Percentiles rank a stretch among this genome's conserved stretches.
phyloP scores from a whole-genome alignment of 2,329 filamentous ascomycete species.

The Microcyclospora tardicrescens region DNA sequence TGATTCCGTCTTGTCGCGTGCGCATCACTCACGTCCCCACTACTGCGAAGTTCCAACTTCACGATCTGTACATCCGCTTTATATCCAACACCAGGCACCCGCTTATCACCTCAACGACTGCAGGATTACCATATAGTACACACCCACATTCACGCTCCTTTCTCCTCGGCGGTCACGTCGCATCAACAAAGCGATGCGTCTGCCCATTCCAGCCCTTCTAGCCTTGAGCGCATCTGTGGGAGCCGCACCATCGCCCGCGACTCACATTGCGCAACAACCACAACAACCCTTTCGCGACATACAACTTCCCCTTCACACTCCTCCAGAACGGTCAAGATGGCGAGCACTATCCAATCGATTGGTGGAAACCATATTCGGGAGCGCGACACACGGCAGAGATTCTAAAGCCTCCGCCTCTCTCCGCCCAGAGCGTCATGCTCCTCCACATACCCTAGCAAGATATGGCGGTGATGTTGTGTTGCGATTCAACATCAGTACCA shows the following conservation, averaged over 20 bases:
- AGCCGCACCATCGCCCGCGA: conserved; percentile 8
- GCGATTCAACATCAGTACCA: conserved; percentile 65
- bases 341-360: conserved; percentile 6
- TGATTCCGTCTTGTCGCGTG: no score
- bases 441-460: conserved; percentile 18
- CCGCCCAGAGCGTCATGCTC: conserved; percentile 3
- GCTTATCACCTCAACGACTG: no score
- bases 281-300: not conserved
- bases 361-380: conserved; percentile 7
- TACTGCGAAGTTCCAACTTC: no score
- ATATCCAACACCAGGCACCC: no score
- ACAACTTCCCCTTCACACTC: not conserved
- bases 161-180: no score
- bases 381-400: not conserved
- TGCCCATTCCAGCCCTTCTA: no score
- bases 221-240: not conserved
- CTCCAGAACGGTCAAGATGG: conserved; percentile 6
- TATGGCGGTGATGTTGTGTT: conserved; percentile 80
- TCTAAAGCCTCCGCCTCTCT: not conserved
- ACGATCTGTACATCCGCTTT: no score
- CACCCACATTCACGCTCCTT: no score
- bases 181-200: no score
- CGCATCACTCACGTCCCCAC: no score
- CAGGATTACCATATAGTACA: no score
- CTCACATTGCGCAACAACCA: conserved; percentile 4